Conservation (phyloP, 75 land plant species). For the Sequoiadendron giganteum region DNA sequence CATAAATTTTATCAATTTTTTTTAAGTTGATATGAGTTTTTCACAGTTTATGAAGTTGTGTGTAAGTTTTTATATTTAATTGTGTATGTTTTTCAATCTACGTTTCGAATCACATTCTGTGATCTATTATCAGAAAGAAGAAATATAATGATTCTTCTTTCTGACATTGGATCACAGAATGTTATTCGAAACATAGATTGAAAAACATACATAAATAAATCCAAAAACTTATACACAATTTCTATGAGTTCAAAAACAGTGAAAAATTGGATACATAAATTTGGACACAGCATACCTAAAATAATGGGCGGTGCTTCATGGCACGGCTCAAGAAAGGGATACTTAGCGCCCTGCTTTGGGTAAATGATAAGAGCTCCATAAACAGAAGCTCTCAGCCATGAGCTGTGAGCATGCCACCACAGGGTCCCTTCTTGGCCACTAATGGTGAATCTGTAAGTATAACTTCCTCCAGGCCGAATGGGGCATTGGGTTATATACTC, state of each 20-base stretch:
- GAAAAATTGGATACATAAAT: not conserved
- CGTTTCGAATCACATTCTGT: too few relatives aligned
- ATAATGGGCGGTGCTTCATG: slow-evolving; percentile 18
- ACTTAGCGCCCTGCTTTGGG: slow-evolving; percentile 15
- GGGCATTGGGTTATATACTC: slow-evolving; percentile 13
- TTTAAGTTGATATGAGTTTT: too few relatives aligned
- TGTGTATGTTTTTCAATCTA: too few relatives aligned
- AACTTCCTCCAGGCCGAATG: not conserved
- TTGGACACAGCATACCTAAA: slow-evolving; percentile 17
- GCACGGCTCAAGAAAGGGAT: slow-evolving; percentile 19
- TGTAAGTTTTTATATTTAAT: too few relatives aligned
- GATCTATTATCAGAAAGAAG: too few relatives aligned
- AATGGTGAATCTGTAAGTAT: slow-evolving; percentile 20
- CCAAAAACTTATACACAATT: not conserved
- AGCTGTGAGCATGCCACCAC: slow-evolving; percentile 15
- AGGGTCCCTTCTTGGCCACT: slow-evolving; percentile 28
- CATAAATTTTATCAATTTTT: not conserved
- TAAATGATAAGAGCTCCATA: slow-evolving; percentile 29
- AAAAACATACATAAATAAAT: too few relatives aligned
- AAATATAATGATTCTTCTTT: too few relatives aligned
- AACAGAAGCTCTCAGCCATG: slow-evolving; percentile 43
- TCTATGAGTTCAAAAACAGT: not conserved
- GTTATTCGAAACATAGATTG: too few relatives aligned
- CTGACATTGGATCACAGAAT: too few relatives aligned
- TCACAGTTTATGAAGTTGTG: too few relatives aligned